phyloP scores from a whole-genome alignment of 73 alveolate species.

The Paramecium caudatum region DNA sequence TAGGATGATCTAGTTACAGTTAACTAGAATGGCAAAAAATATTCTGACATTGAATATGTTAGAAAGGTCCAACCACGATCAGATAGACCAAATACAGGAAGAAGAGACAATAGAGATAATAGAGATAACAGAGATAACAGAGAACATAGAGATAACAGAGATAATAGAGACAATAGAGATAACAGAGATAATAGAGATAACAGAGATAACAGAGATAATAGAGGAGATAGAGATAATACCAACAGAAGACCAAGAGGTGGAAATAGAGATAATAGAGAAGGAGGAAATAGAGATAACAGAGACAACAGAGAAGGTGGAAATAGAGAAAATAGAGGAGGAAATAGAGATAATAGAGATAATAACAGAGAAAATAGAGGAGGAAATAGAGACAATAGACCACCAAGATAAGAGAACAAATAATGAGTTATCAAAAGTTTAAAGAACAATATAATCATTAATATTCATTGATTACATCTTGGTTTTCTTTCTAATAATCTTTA shows the following conservation, averaged over 20 bases:
- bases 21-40: slow-evolving; percentile 50
- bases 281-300: slow-evolving; percentile 50
- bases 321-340: not conserved
- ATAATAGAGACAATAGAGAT: slow-evolving; percentile 34
- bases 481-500: no score
- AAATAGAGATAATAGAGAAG: not conserved
- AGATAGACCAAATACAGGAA: slow-evolving; percentile 6
- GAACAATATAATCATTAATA: no score
- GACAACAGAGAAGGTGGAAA: slow-evolving; percentile 33
- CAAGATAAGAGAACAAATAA: no score
- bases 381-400: not conserved
- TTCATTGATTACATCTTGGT: no score
- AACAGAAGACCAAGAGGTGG: slow-evolving; percentile 16
- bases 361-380: slow-evolving; percentile 8
- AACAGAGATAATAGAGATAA: slow-evolving; percentile 45
- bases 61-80: no score
- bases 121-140: slow-evolving; percentile 42
- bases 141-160: slow-evolving; percentile 49
- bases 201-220: slow-evolving; percentile 47
- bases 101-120: slow-evolving; percentile 12
- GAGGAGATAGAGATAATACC: slow-evolving; percentile 26
- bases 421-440: no score
- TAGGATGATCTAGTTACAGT: slow-evolving; percentile 52
- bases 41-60: slow-evolving; percentile 57
- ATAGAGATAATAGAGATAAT: slow-evolving; percentile 38